Evolutionary conservation across 208 protist species (phyloP).

Genomic region (Strigomonas galati): DNA sequence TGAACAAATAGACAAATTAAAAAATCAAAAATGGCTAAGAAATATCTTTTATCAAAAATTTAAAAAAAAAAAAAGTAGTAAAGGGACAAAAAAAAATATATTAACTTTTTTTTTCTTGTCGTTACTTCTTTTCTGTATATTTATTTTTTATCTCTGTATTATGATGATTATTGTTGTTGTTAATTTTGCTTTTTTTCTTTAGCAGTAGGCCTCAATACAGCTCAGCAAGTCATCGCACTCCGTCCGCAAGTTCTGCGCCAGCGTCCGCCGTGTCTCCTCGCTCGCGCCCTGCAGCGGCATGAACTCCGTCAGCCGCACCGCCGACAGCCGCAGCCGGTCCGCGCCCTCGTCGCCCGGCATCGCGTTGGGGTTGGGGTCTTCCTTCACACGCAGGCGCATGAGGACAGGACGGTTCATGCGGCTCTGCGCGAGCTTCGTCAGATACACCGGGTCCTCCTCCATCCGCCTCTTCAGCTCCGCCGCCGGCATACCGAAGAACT

Average conservation of each 20-base stretch:
- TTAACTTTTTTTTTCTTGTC: not conserved
- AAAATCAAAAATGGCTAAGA: not conserved
- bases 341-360: slow-evolving; percentile 44
- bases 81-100: slow-evolving; percentile 1
- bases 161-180: slow-evolving; percentile 10
- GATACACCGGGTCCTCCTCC: slow-evolving; percentile 75
- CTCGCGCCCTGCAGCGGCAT: slow-evolving; percentile 70
- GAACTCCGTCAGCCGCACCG: slow-evolving; percentile 79
- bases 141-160: slow-evolving; percentile 1
- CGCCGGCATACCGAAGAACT: slow-evolving; percentile 88
- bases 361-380: slow-evolving; percentile 53
- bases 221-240: slow-evolving; percentile 84
- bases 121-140: slow-evolving; percentile 5
- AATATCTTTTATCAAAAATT: too few species aligned
- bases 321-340: slow-evolving; percentile 82
- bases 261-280: slow-evolving; percentile 60
- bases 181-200: slow-evolving; percentile 20
- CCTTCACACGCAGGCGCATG: slow-evolving; percentile 87
- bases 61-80: slow-evolving; percentile 1
- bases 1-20: not conserved
- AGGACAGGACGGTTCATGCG: slow-evolving; percentile 86
- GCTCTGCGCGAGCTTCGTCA: slow-evolving; percentile 67
- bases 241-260: slow-evolving; percentile 58
- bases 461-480: slow-evolving; percentile 73
- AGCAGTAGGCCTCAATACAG: slow-evolving; percentile 76